Percentiles rank a stretch among this genome's conserved stretches.
Conservation (phyloP, 768 basidiomycete species). For the Suillus tomentosus region DNA sequence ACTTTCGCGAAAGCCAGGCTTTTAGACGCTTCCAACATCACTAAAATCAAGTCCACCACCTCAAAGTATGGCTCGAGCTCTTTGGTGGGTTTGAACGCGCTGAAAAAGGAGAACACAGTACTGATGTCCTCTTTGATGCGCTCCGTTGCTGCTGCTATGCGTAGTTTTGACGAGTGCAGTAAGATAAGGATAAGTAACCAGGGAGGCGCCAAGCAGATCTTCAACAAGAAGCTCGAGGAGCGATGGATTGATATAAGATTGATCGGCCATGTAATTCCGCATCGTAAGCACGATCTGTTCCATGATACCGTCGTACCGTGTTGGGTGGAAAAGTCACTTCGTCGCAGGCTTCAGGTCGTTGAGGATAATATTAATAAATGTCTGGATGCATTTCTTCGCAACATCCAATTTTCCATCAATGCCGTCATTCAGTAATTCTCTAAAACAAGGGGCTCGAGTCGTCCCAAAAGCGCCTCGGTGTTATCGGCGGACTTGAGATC, state of each 20-base stretch:
- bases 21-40: constrained; percentile 83
- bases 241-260: constrained; percentile 85
- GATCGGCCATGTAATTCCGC: constrained; percentile 93
- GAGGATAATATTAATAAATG: constrained; percentile 92
- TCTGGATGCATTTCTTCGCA: constrained; percentile 95
- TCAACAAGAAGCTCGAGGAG: constrained; percentile 91
- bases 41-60: constrained; percentile 80
- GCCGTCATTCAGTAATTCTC: constrained; percentile 93
- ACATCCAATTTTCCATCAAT: constrained; percentile 99
- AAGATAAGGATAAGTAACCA: constrained; percentile 73
- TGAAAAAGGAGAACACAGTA: constrained; percentile 80
- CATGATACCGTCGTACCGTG: constrained; percentile 92
- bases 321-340: constrained; percentile 76
- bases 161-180: constrained; percentile 86
- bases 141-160: constrained; percentile 80
- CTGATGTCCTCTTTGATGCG: constrained; percentile 82
- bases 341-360: constrained; percentile 90
- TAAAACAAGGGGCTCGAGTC: constrained; percentile 89
- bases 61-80: constrained; percentile 86
- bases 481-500: constrained; percentile 90
- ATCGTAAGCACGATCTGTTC: constrained; percentile 92
- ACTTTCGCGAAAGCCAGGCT: constrained; percentile 92
- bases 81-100: constrained; percentile 69
- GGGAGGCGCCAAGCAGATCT: constrained; percentile 87
- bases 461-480: constrained; percentile 80